Percentiles rank a stretch among this genome's conserved stretches.
These are phyloP conservation scores for Citrullus colocynthis DNA, from an alignment of 306 rosid genomes.

Conservation along the genomic window DNA sequence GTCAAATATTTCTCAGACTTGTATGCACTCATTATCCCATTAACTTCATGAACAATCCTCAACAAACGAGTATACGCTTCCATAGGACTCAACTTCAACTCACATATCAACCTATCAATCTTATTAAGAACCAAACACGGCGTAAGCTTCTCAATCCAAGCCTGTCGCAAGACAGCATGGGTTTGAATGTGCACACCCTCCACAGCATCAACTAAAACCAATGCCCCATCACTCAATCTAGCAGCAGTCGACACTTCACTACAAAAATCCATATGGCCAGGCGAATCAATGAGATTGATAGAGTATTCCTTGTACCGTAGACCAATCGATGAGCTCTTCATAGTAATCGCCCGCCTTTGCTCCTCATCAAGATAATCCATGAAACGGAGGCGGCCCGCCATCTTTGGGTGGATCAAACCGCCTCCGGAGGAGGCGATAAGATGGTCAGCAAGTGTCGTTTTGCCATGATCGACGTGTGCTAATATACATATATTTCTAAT, in stretches of 20 bases:
- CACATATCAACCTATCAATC: slow-evolving; percentile 68
- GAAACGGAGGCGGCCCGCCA: slow-evolving; percentile 74
- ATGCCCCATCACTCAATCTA: slow-evolving; percentile 69
- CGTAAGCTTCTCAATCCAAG: slow-evolving; percentile 74
- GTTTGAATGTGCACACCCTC: slow-evolving; percentile 93
- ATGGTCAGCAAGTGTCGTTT: slow-evolving; percentile 86
- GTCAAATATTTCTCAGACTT: slow-evolving; percentile 65
- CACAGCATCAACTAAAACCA: slow-evolving; percentile 75
- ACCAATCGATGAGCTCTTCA: slow-evolving; percentile 79
- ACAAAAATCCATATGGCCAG: slow-evolving; percentile 89
- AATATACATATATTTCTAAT: slow-evolving; percentile 74
- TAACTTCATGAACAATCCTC: slow-evolving; percentile 71
- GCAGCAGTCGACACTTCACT: slow-evolving; percentile 94
- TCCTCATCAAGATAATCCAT: slow-evolving; percentile 88
- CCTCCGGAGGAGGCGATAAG: slow-evolving; percentile 56
- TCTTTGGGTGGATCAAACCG: slow-evolving; percentile 61
- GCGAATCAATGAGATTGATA: slow-evolving; percentile 77
- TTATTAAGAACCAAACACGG: slow-evolving; percentile 82
- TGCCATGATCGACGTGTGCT: slow-evolving; percentile 94
- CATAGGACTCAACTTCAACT: slow-evolving; percentile 50
- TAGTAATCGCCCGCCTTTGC: slow-evolving; percentile 78
- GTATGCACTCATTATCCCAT: slow-evolving; percentile 67
- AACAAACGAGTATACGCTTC: slow-evolving; percentile 55
- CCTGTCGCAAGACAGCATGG: slow-evolving; percentile 84
- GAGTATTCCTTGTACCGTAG: slow-evolving; percentile 30